Conservation (phyloP, 1,284 basidiomycete species). For the Mycena citricolor region DNA sequence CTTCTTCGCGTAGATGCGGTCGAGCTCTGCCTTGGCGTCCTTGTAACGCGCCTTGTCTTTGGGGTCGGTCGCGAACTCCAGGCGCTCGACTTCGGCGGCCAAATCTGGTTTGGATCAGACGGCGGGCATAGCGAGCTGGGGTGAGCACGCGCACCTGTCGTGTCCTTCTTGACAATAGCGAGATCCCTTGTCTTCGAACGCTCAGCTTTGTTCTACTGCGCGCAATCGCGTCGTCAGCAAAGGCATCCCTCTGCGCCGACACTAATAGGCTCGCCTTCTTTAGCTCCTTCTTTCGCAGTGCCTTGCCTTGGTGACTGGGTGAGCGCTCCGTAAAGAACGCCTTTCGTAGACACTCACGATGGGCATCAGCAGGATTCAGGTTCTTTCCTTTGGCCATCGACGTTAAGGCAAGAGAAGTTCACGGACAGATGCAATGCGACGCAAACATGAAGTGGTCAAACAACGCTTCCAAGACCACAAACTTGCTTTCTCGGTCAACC, state of each 20-base stretch:
- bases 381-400: slow-evolving; percentile 81
- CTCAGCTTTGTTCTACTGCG: slow-evolving; percentile 82
- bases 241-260: slow-evolving; percentile 2
- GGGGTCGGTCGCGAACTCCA: slow-evolving; percentile 48
- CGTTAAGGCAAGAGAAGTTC: slow-evolving; percentile 10
- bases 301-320: slow-evolving; percentile 71
- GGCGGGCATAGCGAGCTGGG: slow-evolving; percentile 1
- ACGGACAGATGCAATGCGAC: no score
- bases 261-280: slow-evolving; percentile 76
- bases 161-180: slow-evolving; percentile 85
- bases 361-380: slow-evolving; percentile 83
- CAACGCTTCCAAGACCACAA: no score
- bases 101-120: slow-evolving; percentile 46
- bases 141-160: slow-evolving; percentile 51
- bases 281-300: slow-evolving; percentile 83
- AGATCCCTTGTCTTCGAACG: slow-evolving; percentile 79
- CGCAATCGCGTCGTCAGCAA: slow-evolving; percentile 6
- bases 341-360: no score
- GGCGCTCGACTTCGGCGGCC: slow-evolving; percentile 67
- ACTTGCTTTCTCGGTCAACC: no score
- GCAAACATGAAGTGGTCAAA: no score
- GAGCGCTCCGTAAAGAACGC: slow-evolving; percentile 6
- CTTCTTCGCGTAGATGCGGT: slow-evolving; percentile 80
- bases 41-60: slow-evolving; percentile 56
- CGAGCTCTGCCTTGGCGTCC: slow-evolving; percentile 75